These are phyloP conservation scores for Colletotrichum chrysophilum DNA, from an alignment of 2,329 filamentous ascomycete genomes.

Conservation along the genomic window DNA sequence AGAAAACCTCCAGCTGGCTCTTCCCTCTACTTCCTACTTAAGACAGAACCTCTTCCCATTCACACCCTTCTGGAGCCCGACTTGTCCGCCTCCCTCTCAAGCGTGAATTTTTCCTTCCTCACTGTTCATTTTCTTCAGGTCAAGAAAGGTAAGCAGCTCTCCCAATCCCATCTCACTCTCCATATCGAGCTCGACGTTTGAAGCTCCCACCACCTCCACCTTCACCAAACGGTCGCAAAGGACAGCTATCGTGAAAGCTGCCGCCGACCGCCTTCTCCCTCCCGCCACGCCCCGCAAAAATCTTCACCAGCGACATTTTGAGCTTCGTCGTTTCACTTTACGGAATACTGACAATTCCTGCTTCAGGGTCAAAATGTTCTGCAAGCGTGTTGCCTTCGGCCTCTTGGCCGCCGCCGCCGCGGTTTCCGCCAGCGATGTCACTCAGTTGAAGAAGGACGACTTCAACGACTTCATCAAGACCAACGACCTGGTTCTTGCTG, in stretches of 20 bases:
- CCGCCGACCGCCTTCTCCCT: neutral
- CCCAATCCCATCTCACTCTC: neutral
- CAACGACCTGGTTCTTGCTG: conserved; percentile 89
- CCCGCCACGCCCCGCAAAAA: neutral
- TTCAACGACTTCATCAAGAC: conserved; percentile 87
- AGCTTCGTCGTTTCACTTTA: neutral
- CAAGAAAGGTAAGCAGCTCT: conserved; percentile 16
- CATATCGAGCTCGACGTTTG: neutral
- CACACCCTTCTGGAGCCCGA: neutral
- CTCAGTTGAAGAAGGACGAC: conserved; percentile 82
- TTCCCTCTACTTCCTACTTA: conserved; percentile 6
- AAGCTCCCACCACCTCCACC: neutral
- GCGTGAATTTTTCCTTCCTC: conserved; percentile 11
- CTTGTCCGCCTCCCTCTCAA: neutral
- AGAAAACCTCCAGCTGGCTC: neutral
- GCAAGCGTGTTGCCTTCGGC: conserved; percentile 57
- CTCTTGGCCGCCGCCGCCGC: conserved; percentile 60
- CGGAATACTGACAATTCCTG: neutral
- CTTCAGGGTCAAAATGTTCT: conserved; percentile 47
- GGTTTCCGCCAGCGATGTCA: conserved; percentile 75
- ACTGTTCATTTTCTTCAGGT: conserved; percentile 16
- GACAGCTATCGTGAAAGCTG: neutral
- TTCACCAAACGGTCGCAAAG: neutral
- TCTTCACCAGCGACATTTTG: neutral
- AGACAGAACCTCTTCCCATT: conserved; percentile 6